A percentile compares a stretch with the other conserved stretches of the same genome.
Conservation (phyloP, 2,329 filamentous ascomycete species). For the Furcasterigmium sp. region DNA sequence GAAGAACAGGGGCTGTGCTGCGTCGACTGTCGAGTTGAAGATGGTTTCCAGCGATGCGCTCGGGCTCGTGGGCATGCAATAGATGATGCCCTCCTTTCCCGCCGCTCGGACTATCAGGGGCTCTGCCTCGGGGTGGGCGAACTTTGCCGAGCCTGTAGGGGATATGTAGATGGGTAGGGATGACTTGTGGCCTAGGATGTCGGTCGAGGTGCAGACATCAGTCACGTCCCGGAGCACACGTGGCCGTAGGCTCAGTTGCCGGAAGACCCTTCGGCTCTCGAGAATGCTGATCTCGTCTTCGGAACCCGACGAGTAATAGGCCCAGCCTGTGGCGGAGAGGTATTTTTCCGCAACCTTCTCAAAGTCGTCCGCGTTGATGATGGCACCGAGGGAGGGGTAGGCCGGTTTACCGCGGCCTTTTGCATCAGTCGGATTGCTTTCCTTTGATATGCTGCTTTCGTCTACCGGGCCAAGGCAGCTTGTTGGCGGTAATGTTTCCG, state of each 20-base stretch:
- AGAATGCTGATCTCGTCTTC: conserved; percentile 72
- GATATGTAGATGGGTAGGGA: conserved; percentile 56
- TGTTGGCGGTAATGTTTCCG: conserved; percentile 17
- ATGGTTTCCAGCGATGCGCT: conserved; percentile 1
- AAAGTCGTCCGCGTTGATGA: conserved; percentile 31
- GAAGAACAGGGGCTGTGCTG: conserved; percentile 38
- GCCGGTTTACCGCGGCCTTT: neutral
- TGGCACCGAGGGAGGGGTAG: conserved; percentile 19
- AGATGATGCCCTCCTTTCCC: conserved; percentile 6
- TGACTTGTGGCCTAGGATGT: conserved; percentile 47
- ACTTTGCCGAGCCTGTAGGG: conserved; percentile 57
- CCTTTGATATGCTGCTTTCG: neutral
- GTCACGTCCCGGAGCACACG: conserved; percentile 74
- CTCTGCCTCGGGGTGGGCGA: conserved; percentile 61
- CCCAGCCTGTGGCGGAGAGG: conserved; percentile 13
- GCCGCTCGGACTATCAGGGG: conserved; percentile 2
- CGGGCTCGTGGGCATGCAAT: conserved; percentile 8
- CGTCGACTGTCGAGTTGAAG: neutral
- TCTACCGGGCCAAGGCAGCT: conserved; percentile 20
- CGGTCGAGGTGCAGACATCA: conserved; percentile 51
- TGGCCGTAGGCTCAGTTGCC: conserved; percentile 70
- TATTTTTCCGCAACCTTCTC: conserved; percentile 24
- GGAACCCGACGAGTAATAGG: conserved; percentile 79
- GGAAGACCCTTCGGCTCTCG: conserved; percentile 70
- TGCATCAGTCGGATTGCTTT: neutral